These are phyloP conservation scores for Pichia sp. DNA, from an alignment of 1,139 yeast species.

Conservation along the genomic window DNA sequence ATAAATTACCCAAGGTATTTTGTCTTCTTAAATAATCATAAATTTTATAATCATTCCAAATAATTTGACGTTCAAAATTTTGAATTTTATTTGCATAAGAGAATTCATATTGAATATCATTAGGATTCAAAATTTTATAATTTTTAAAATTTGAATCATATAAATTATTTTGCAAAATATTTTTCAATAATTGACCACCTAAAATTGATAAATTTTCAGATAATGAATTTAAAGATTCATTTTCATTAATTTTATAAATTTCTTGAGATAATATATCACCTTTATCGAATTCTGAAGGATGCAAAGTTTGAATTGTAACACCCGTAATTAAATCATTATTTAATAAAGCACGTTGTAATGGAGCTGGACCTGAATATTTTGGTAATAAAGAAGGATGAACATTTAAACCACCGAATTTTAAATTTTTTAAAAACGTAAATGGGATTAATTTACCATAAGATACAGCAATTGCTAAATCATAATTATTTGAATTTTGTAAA, in stretches of 20 bases:
- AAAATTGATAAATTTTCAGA: constrained; percentile 43
- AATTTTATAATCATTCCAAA: constrained; percentile 40
- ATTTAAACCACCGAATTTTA: constrained; percentile 68
- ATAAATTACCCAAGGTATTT: constrained; percentile 57
- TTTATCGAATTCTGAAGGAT: constrained; percentile 77
- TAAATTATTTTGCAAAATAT: constrained; percentile 36
- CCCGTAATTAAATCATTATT: constrained; percentile 65
- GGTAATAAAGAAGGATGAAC: constrained; percentile 94
- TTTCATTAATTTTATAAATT: constrained; percentile 22
- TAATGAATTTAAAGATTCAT: constrained; percentile 42
- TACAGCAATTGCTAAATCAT: constrained; percentile 75
- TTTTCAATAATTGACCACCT: constrained; percentile 56
- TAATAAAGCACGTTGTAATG: constrained; percentile 73
- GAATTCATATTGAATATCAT: constrained; percentile 33
- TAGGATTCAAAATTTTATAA: constrained; percentile 21
- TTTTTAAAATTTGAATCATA: constrained; percentile 28
- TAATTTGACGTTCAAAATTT: constrained; percentile 36
- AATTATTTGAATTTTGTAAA: constrained; percentile 29
- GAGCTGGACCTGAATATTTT: constrained; percentile 80
- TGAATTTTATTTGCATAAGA: constrained; percentile 57
- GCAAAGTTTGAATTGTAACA: constrained; percentile 82
- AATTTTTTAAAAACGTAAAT: constrained; percentile 38
- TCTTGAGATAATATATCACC: constrained; percentile 71
- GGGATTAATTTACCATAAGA: constrained; percentile 86
- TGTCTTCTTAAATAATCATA: constrained; percentile 38